These are phyloP conservation scores for Sordaria brevicollis DNA, from an alignment of 495 filamentous ascomycete species.

Conservation along the genomic window DNA sequence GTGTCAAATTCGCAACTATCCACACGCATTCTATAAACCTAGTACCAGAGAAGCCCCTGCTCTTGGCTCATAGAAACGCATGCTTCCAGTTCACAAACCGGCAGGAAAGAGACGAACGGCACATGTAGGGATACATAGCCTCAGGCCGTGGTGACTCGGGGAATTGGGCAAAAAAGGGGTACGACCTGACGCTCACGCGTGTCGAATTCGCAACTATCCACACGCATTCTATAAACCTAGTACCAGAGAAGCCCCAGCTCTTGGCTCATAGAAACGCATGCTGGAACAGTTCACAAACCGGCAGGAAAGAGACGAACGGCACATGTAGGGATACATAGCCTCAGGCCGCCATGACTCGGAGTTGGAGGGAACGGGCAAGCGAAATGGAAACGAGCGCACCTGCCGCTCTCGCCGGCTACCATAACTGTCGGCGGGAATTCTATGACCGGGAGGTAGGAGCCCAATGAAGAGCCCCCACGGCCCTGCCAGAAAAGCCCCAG, in stretches of 20 bases:
- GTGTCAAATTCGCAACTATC: too few species aligned
- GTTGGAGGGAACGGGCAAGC: too few species aligned
- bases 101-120: neutral
- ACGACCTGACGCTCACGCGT: too few species aligned
- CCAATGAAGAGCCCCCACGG: neutral
- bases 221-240: too few species aligned
- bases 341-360: neutral
- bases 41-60: too few species aligned
- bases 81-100: neutral
- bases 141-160: neutral
- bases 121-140: neutral
- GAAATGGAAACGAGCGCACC: too few species aligned
- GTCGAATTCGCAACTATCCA: too few species aligned
- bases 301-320: neutral
- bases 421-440: neutral
- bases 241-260: too few species aligned
- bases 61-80: too few species aligned
- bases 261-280: too few species aligned
- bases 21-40: too few species aligned
- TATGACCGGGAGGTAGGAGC: neutral
- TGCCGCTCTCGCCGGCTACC: neutral
- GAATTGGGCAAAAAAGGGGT: neutral
- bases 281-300: neutral
- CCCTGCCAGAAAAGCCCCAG: neutral
- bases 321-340: neutral